A percentile compares a stretch with the other conserved stretches of the same genome.
Evolutionary conservation across 495 filamentous ascomycete species (phyloP).

Genomic region (Talaromyces stipitatus): DNA sequence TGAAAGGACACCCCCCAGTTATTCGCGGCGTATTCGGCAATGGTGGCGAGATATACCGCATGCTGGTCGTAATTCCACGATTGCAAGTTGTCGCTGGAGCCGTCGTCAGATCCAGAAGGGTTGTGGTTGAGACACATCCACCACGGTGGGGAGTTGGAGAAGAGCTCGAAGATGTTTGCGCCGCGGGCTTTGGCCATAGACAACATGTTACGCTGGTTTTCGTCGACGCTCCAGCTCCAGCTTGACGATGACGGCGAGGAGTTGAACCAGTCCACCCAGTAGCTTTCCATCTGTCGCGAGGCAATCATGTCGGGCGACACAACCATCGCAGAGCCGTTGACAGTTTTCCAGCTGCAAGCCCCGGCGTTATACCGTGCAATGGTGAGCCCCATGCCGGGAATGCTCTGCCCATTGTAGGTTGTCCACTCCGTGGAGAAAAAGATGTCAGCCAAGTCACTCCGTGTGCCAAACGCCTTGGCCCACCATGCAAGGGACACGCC

Average conservation of each 20-base stretch:
- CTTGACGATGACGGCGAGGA: not conserved
- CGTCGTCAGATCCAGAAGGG: conserved; percentile 21
- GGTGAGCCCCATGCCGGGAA: conserved; percentile 31
- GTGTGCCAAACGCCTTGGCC: conserved; percentile 24
- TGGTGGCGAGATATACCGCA: conserved; percentile 28
- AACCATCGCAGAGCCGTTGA: conserved; percentile 23
- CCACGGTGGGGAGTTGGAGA: conserved; percentile 34
- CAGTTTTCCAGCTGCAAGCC: conserved; percentile 22
- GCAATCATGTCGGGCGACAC: conserved; percentile 24
- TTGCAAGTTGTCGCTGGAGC: conserved; percentile 22
- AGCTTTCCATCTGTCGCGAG: conserved; percentile 28
- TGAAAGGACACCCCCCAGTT: conserved; percentile 25
- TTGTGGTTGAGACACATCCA: conserved; percentile 34
- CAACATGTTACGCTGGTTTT: conserved; percentile 17
- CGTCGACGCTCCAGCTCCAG: conserved; percentile 2
- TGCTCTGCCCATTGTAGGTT: conserved; percentile 12
- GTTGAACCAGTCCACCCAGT: conserved; percentile 16
- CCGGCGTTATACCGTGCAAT: conserved; percentile 33
- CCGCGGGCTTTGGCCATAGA: conserved; percentile 21
- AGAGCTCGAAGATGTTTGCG: conserved; percentile 27
- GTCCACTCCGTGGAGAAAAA: conserved; percentile 22
- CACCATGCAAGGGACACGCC: conserved; percentile 34
- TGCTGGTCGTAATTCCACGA: conserved; percentile 27
- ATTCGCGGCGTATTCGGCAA: conserved; percentile 26
- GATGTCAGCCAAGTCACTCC: conserved; percentile 25